A percentile compares a stretch with the other conserved stretches of the same genome.
Evolutionary conservation across 2,329 filamentous ascomycete species (phyloP).

Genomic region (Xylaria sp.): DNA sequence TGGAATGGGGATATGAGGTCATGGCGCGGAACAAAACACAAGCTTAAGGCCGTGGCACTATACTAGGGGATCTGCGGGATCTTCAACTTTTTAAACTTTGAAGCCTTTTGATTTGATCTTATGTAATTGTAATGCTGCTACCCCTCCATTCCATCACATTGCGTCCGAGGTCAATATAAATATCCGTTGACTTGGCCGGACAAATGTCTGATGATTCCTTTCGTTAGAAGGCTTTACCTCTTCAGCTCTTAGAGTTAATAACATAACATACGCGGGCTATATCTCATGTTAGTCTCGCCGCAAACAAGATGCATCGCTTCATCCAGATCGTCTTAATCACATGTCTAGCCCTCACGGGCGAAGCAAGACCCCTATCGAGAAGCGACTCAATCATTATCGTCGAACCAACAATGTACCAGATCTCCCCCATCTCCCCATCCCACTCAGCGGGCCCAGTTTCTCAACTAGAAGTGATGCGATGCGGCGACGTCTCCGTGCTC

Average conservation of each 20-base stretch:
- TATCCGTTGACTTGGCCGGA: not conserved
- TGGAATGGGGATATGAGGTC: conserved; percentile 5
- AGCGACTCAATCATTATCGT: conserved; percentile 15
- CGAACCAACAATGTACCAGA: conserved; percentile 35
- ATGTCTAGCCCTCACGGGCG: conserved; percentile 2
- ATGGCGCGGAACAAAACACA: not conserved
- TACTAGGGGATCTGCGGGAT: not conserved
- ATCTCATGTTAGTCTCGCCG: not conserved
- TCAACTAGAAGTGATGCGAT: conserved; percentile 19
- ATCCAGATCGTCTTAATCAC: not conserved
- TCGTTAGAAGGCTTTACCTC: not conserved
- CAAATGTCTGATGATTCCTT: not conserved
- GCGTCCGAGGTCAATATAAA: conserved; percentile 16
- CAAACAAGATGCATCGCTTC: conserved; percentile 10
- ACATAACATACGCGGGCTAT: not conserved
- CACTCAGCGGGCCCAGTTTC: conserved; percentile 19
- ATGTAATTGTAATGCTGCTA: not conserved
- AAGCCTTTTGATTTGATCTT: not conserved
- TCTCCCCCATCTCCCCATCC: conserved; percentile 27
- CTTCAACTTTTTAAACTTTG: not conserved
- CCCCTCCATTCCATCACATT: not conserved
- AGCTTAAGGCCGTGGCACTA: not conserved
- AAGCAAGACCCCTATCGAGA: not conserved
- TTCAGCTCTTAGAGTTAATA: not conserved
- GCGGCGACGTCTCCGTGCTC: conserved; percentile 28